Base-by-base conservation (phyloP, 257 asterid genomes). In the Mitragyna speciosa region DNA sequence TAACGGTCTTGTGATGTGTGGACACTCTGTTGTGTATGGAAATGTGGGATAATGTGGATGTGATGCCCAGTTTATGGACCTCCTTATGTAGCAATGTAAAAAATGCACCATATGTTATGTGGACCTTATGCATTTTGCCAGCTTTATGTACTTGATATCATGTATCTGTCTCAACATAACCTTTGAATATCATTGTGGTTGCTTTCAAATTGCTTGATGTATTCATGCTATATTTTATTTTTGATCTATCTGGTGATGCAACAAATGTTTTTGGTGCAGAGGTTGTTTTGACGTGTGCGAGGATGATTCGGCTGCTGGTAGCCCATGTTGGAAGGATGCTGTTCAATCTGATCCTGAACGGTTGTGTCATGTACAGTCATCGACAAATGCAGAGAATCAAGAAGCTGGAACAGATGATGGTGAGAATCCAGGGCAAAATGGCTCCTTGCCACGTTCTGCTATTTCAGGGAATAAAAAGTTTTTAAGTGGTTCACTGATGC, bases 261-360 rank as follows among this genome's bases (percentile, higher is more conserved):
- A 72, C 75, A 76, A 45, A 68, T 88, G 31, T 65, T 41, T 84
- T 76, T 84, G 72, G 79, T 65, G 79, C 96, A 96, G 99, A 89
- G 96, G 93, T 70, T 96, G 97, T 85, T 96, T 96, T 85, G 99
- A 96, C 87, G 92, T 96, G 30, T 81, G 88, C 59, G 98, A 91
- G 80, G 97, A 91, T 81, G 98, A 92, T 67, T 82, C 78, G 64
- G 92, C 80, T 76, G 86, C 88, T 75, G 87, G 86, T 79, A 87
- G 96, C 87, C 94, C 94, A 73, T 84, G 86, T 81, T 89, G 93
- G 72, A 90, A 91, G 82, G 93, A 89, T 85, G 88, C 90, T 78
- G 65, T 41, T 81, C 90, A 72, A 48, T 89, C 92, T 73, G 92
- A 88, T 69, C 75, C 90, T 78, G 93, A 88, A 72, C 93, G 75